phyloP scores from a whole-genome alignment of 768 basidiomycete species.

The Postia placenta region DNA sequence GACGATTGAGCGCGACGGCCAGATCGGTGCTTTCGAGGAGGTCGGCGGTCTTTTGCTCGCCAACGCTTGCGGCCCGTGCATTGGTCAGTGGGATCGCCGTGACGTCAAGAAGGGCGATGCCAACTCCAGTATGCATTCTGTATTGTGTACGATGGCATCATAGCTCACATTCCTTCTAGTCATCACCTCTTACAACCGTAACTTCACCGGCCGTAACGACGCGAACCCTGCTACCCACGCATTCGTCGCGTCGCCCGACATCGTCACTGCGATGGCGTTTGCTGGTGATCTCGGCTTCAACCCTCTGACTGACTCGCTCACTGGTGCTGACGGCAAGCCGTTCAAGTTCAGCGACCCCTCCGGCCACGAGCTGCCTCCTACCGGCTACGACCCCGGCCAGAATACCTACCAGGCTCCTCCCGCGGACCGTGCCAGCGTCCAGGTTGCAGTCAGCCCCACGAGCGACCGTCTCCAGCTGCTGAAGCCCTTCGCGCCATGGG shows the following conservation, averaged over 20 bases:
- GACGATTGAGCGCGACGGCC: slow-evolving; percentile 94
- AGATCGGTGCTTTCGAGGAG: slow-evolving; percentile 80
- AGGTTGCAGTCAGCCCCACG: slow-evolving; percentile 80
- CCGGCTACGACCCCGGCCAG: slow-evolving; percentile 94
- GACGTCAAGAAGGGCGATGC: slow-evolving; percentile 95
- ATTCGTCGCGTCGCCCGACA: slow-evolving; percentile 88
- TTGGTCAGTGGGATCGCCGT: slow-evolving; percentile 97
- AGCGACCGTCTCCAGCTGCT: slow-evolving; percentile 90
- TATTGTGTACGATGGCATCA: not conserved
- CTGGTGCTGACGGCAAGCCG: slow-evolving; percentile 85
- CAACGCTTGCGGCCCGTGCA: slow-evolving; percentile 98
- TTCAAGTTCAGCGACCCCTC: slow-evolving; percentile 96
- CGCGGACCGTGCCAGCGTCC: slow-evolving; percentile 70
- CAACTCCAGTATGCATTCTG: slow-evolving; percentile 76
- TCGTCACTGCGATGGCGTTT: slow-evolving; percentile 96
- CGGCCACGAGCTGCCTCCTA: slow-evolving; percentile 90
- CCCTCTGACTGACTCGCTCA: slow-evolving; percentile 87
- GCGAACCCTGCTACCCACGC: slow-evolving; percentile 99
- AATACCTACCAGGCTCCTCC: slow-evolving; percentile 97
- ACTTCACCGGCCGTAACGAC: slow-evolving; percentile 99
- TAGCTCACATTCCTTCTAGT: slow-evolving; percentile 36
- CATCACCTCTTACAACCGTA: slow-evolving; percentile 99
- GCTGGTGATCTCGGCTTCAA: slow-evolving; percentile 95
- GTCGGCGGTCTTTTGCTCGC: slow-evolving; percentile 93
- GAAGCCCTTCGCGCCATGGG: slow-evolving; percentile 86